Conservation (phyloP, 768 basidiomycete species). For the Suillus cothurnatus region DNA sequence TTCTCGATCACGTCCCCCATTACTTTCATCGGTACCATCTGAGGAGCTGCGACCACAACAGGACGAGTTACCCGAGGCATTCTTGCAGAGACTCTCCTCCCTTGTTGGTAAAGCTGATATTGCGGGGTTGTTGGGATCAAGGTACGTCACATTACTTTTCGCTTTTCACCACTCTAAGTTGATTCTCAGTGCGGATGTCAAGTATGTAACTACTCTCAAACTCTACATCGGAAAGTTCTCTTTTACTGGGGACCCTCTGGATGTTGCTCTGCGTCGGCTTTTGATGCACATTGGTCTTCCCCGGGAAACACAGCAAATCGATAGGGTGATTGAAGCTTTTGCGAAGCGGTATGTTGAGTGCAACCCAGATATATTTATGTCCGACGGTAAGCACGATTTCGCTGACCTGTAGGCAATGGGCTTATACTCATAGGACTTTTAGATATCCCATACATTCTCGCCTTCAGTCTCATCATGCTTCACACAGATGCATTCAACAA, state of each 20-base stretch:
- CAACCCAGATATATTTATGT: constrained; percentile 78
- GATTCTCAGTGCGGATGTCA: constrained; percentile 61
- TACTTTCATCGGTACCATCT: constrained; percentile 44
- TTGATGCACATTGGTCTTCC: constrained; percentile 93
- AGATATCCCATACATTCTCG: constrained; percentile 96
- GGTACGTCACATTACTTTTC: constrained; percentile 45
- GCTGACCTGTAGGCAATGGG: neutral
- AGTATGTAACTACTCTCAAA: constrained; percentile 69
- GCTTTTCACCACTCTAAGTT: constrained; percentile 13
- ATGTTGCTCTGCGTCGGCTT: constrained; percentile 86
- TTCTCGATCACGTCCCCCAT: constrained; percentile 46
- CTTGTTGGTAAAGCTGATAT: constrained; percentile 79
- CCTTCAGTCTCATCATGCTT: constrained; percentile 98
- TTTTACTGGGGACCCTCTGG: constrained; percentile 80
- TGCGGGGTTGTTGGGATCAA: constrained; percentile 77
- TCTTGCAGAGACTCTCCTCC: constrained; percentile 63
- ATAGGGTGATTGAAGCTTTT: constrained; percentile 96
- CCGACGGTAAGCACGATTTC: constrained; percentile 57
- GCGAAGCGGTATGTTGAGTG: constrained; percentile 81
- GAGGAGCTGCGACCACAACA: constrained; percentile 55
- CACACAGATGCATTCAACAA: constrained; percentile 99
- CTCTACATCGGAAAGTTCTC: constrained; percentile 77
- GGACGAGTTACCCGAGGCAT: constrained; percentile 71
- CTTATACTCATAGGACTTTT: constrained; percentile 6
- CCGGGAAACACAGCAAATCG: constrained; percentile 97